These are phyloP conservation scores for Chaetoscypha palmicola DNA, from an alignment of 2,329 filamentous ascomycete genomes.

Conservation along the genomic window DNA sequence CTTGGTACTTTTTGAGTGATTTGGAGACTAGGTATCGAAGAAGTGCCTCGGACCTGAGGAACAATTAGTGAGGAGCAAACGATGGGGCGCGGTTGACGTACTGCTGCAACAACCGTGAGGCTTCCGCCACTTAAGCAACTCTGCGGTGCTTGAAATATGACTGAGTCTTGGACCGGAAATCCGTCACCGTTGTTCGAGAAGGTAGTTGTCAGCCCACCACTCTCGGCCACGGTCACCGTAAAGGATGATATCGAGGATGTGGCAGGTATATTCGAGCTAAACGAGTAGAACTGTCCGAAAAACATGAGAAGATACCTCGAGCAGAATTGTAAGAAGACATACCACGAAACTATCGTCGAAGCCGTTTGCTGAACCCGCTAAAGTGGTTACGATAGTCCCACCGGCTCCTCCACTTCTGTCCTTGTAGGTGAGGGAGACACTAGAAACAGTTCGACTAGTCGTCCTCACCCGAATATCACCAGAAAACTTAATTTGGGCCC, in stretches of 20 bases:
- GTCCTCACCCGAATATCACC: conserved; percentile 52
- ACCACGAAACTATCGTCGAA: conserved; percentile 56
- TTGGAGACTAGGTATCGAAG: conserved; percentile 15
- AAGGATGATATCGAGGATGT: conserved; percentile 56
- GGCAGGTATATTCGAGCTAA: conserved; percentile 42
- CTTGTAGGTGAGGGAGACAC: conserved; percentile 48
- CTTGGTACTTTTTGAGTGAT: conserved; percentile 21
- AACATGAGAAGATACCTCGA: conserved; percentile 28
- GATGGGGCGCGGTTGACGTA: conserved; percentile 8
- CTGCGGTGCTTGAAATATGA: conserved; percentile 49
- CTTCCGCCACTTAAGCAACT: conserved; percentile 41
- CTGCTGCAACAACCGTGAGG: conserved; percentile 25
- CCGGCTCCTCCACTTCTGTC: conserved; percentile 43
- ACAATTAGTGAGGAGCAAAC: background rate
- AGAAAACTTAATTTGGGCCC: conserved; percentile 41
- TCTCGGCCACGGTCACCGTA: conserved; percentile 43
- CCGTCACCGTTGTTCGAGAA: conserved; percentile 52
- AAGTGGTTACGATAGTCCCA: conserved; percentile 40
- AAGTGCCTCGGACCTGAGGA: conserved; percentile 17
- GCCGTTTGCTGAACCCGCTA: conserved; percentile 44
- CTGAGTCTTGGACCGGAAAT: conserved; percentile 47
- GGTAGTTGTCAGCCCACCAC: conserved; percentile 38
- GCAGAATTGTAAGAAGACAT: conserved; percentile 33
- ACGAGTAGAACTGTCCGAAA: conserved; percentile 25
- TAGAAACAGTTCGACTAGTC: conserved; percentile 37